phyloP scores from a whole-genome alignment of 2,329 filamentous ascomycete genomes.

The Atkinsonella texensis region DNA sequence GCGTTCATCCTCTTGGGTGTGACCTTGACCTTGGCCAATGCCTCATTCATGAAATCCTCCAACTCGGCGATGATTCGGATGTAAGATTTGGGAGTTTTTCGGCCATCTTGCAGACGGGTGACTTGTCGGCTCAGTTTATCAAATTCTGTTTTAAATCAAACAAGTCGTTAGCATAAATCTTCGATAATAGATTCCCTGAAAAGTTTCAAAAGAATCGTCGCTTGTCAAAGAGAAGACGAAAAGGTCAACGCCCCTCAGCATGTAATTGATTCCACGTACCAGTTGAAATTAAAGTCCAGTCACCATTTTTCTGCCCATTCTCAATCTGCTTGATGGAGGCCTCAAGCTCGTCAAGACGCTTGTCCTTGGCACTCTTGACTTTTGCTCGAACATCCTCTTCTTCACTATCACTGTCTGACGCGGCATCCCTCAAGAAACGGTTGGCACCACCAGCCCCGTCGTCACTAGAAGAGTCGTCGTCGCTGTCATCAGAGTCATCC shows the following conservation, averaged over 20 bases:
- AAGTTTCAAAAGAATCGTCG: not conserved
- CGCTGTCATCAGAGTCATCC: conserved; percentile 40
- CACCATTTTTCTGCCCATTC: conserved; percentile 93
- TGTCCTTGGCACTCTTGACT: conserved; percentile 97
- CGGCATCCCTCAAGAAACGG: conserved; percentile 69
- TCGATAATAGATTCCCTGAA: no score
- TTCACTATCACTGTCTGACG: conserved; percentile 69
- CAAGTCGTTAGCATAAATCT: conserved; percentile 7
- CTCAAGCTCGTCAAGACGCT: conserved; percentile 89
- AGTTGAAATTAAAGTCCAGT: conserved; percentile 86
- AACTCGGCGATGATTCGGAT: conserved; percentile 87
- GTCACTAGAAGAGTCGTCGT: conserved; percentile 47
- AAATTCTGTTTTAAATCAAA: conserved; percentile 50
- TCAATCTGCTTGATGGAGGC: conserved; percentile 82
- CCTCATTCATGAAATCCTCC: conserved; percentile 89
- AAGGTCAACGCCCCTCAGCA: not conserved
- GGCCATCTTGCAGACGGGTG: conserved; percentile 62
- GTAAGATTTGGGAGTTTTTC: conserved; percentile 79
- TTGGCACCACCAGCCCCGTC: conserved; percentile 60
- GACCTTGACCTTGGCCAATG: conserved; percentile 90
- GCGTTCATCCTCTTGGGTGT: conserved; percentile 98
- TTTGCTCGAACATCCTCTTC: conserved; percentile 77
- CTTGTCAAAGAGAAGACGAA: not conserved
- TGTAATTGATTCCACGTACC: conserved; percentile 43
- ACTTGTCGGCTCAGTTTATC: conserved; percentile 89